Evolutionary conservation across 192 early-diverging fungal species (phyloP), one percentile per base, ranked within the genome.

Genomic region (Helicostylum pulchrum): DNA sequence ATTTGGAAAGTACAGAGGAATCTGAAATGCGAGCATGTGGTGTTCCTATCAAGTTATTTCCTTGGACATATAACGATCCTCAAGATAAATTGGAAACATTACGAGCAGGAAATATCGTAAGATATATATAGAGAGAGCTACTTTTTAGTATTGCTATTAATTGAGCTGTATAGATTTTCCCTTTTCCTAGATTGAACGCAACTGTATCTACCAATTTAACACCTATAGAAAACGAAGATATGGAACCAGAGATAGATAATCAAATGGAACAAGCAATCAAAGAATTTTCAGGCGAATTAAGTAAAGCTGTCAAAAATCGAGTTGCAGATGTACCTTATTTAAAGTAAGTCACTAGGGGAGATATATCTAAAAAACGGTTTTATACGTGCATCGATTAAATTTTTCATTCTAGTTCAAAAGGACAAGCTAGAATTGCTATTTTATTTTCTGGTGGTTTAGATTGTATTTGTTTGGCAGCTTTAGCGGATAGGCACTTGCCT

Each of bases 391-490:
- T 15, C 44, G 39, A n/a, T 26, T 26, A 26, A 26, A 26, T 2
- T 26, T 26, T 26, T 26, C 26, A 26, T 0, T 26, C 26, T 61
- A 80, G 74, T 36, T 53, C 68, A 20, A 62, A 70, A 31, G 26
- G 42, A 14, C 58, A 68, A 12, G 79, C 89, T 26, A 75, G 89
- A 21, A 77, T 94, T 2, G 92, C 80, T 0, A 80, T 97, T 21
- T 67, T 98, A 47, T 98, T 98, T 64, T 97, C 94, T 1, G 96
- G 96, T 17, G 96, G 96, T 14, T 68, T 98, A 8, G 96, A 98
- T 75, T 98, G 96, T 80, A 90, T 92, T 30, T 80, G 83, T 17
- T 77, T 98, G 10, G 94, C 96, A 0, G 94, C 91, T 0, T 78
- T 98, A 6, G 85, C 88, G 4, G 79, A 94, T 66, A 73, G 62